Evolutionary conservation across 768 basidiomycete genomes (phyloP), one percentile per base, ranked within the genome.

Genomic region (Amyloporia xantha): DNA sequence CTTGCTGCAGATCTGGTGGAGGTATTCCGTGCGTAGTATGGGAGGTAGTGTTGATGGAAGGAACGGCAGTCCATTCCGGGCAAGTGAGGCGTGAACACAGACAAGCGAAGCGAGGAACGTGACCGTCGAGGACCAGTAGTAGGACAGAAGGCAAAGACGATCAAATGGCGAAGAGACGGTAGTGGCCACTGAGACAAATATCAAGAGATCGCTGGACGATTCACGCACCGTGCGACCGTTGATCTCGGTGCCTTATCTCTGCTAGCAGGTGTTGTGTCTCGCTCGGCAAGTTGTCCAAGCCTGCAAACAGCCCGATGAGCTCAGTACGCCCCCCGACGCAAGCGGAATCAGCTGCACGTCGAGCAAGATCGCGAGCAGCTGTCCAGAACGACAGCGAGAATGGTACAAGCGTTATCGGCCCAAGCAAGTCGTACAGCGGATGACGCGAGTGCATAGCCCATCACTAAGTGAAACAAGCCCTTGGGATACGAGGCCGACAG

Each of bases 251-350:
- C 30, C 69, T 68, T 27, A 77, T 75, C 53, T 77, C 75, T 13
- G 71, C 67, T n/a, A 77, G 65, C 15, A 77, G 64, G 52, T 68
- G 70, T 21, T 72, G 70, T 7, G 77, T 65, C 58, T 77, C 75
- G 26, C 66, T 69, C 1, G 75, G 75, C 50, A 77, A 62, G 53
- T 77, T 77, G 49, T 77, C 75, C 17, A 77, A 67, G 44, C 72
- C 75, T 77, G 54, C n/a, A n/a, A n/a, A n/a, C n/a, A n/a, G n/a
- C n/a, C n/a, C n/a, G n/a, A n/a, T n/a, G n/a, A n/a, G n/a, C n/a
- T n/a, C n/a, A n/a, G n/a, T n/a, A n/a, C n/a, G n/a, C n/a, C n/a
- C n/a, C n/a, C n/a, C n/a, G n/a, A n/a, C n/a, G n/a, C n/a, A n/a
- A n/a, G n/a, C n/a, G n/a, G n/a, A n/a, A n/a, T n/a, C n/a, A n/a